phyloP scores from a whole-genome alignment of 2,329 filamentous ascomycete species.

The Pseudogymnoascus sp. region DNA sequence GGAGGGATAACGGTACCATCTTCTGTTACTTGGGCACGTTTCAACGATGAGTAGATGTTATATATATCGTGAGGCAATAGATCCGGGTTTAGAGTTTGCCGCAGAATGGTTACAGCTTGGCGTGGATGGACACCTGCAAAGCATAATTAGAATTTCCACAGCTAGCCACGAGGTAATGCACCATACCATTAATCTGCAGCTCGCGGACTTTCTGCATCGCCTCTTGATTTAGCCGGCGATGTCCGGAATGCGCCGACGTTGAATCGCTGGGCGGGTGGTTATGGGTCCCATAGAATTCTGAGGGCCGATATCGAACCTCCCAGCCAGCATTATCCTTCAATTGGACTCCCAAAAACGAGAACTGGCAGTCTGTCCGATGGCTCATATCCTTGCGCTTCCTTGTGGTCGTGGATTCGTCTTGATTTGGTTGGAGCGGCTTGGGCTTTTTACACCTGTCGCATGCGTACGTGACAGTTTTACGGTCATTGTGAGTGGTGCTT shows the following conservation, averaged over 20 bases:
- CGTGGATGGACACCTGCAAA: slow-evolving; percentile 2
- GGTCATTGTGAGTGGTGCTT: slow-evolving; percentile 10
- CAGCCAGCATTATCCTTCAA: slow-evolving; percentile 9
- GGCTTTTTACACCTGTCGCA: slow-evolving; percentile 9
- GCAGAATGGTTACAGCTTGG: background rate
- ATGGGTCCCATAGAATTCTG: slow-evolving; percentile 2
- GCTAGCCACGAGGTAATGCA: background rate
- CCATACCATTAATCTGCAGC: slow-evolving; percentile 9
- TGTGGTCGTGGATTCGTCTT: background rate
- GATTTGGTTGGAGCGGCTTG: background rate
- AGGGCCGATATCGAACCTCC: slow-evolving; percentile 7
- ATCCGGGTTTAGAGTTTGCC: slow-evolving; percentile 6
- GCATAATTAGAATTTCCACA: background rate
- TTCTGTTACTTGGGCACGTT: background rate
- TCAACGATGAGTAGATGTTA: background rate
- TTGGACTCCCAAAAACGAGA: slow-evolving; percentile 7
- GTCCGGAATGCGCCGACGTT: slow-evolving; percentile 4
- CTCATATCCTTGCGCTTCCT: slow-evolving; percentile 7
- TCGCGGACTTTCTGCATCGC: slow-evolving; percentile 6
- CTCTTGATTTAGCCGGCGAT: slow-evolving; percentile 6
- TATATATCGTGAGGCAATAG: background rate
- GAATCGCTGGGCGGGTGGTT: slow-evolving; percentile 7
- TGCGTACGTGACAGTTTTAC: slow-evolving; percentile 7
- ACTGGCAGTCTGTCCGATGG: slow-evolving; percentile 6
- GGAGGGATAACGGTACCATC: slow-evolving; percentile 4